A percentile compares a stretch with the other conserved stretches of the same genome.
These are phyloP conservation scores for Ophiosphaerella korrae DNA, from an alignment of 2,329 filamentous ascomycete genomes.

Conservation along the genomic window DNA sequence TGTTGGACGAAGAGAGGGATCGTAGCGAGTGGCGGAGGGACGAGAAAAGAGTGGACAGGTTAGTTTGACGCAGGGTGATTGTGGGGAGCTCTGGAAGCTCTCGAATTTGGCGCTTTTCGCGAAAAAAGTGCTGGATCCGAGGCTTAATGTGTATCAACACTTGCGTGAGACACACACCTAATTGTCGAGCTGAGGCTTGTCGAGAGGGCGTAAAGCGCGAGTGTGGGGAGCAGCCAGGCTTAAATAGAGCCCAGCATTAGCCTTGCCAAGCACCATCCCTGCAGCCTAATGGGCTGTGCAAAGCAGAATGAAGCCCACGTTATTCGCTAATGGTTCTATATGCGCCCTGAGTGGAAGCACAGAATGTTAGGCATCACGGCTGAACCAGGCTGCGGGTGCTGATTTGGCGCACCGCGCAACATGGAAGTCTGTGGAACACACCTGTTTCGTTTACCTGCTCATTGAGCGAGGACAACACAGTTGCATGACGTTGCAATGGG, in stretches of 20 bases:
- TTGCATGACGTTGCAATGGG: too few relatives aligned
- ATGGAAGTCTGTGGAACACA: too few relatives aligned
- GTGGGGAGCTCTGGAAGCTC: constrained; percentile 60
- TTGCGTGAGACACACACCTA: constrained; percentile 43
- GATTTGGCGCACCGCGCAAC: too few relatives aligned
- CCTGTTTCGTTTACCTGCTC: too few relatives aligned
- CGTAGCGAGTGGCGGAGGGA: constrained; percentile 50
- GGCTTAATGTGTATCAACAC: constrained; percentile 47
- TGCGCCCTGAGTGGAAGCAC: constrained; percentile 1
- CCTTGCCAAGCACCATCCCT: constrained; percentile 37
- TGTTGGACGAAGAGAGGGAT: constrained; percentile 58
- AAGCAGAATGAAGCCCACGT: constrained; percentile 10
- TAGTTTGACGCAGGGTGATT: constrained; percentile 56
- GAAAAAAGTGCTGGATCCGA: constrained; percentile 43
- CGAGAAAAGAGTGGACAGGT: constrained; percentile 54
- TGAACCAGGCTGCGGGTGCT: too few relatives aligned
- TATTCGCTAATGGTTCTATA: constrained; percentile 36
- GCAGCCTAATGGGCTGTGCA: constrained; percentile 40
- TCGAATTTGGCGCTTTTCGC: constrained; percentile 44
- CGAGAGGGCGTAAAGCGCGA: constrained; percentile 43
- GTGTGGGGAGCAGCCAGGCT: constrained; percentile 37
- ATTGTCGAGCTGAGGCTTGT: constrained; percentile 50
- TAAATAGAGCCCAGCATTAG: constrained; percentile 26
- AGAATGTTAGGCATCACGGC: too few relatives aligned
- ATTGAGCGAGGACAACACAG: too few relatives aligned